Evolutionary conservation across 1,139 yeast species (phyloP), one percentile per base, ranked within the genome.

Genomic region (Suhomyces guaymorum): DNA sequence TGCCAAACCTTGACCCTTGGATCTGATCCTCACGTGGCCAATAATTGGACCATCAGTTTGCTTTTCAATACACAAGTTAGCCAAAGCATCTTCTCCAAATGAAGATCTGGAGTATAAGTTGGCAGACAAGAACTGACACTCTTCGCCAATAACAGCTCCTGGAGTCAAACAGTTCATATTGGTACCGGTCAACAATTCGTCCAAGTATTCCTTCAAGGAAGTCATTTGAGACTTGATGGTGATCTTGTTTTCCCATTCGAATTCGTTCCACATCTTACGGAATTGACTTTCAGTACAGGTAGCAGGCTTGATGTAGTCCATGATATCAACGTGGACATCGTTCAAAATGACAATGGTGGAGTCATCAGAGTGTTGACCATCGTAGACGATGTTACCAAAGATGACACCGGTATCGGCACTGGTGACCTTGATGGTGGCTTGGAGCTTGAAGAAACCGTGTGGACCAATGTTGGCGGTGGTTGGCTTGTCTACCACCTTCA

Each of bases 231-330:
- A 81, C 51, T 85, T 82, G 57, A 94, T 86, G 44, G 92, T 86
- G 54, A 94, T 92, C 70, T 94, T 94, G 68, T 94, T 94, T 64
- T 94, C 99, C 99, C 99, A 94, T 66, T 94, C 99, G 59, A 94
- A 94, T 61, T 90, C 97, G 59, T 89, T 87, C 99, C 99, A 94
- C 97, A 90, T 90, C 52, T 82, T 79, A 54, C 98, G 86, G 86
- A 94, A 94, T 49, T 79, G 84, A 33, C 82, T 79, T 62, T 92
- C 98, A 12, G 89, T 70, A 61, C 96, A 88, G 17, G 78, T 75
- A 10, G 96, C 95, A 15, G 98, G 97, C 59, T 87, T 88, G 60
- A 94, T 90, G 67, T 94, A 94, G 63, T 92, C 97, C 92, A 92
- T 87, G 41, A 92, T 88, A 59, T 92, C 97, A 43, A 92, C 90